Evolutionary conservation across 2,329 filamentous ascomycete genomes (phyloP).

Genomic region (Aspergillus phoenicis): DNA sequence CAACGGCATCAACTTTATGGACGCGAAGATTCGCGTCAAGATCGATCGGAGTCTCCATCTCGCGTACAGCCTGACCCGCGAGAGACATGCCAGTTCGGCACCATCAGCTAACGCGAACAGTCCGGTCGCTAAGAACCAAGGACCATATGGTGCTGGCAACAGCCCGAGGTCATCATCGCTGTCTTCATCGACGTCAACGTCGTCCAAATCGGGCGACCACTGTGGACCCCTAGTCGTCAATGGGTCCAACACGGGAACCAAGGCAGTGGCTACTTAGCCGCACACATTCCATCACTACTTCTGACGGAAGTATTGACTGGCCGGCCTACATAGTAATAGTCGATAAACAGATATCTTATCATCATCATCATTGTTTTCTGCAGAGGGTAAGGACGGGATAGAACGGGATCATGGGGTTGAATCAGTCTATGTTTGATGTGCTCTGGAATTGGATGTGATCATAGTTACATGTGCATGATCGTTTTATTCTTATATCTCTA

Average conservation of each 20-base stretch:
- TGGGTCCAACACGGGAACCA: conserved; percentile 32
- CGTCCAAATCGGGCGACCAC: conserved; percentile 15
- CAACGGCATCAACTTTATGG: conserved; percentile 39
- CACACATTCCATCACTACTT: background rate
- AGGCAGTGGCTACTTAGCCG: conserved; percentile 19
- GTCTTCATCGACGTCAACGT: background rate
- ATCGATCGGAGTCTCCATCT: conserved; percentile 30
- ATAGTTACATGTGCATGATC: too few species aligned
- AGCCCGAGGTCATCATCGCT: background rate
- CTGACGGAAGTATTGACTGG: too few species aligned
- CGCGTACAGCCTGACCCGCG: conserved; percentile 2
- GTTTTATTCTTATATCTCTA: too few species aligned
- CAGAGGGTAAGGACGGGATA: too few species aligned
- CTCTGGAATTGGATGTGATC: too few species aligned
- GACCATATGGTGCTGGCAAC: background rate
- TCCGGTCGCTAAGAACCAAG: background rate
- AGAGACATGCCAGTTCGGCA: background rate
- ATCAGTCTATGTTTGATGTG: too few species aligned
- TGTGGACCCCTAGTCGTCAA: conserved; percentile 39
- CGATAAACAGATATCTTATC: too few species aligned
- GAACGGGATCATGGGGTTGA: too few species aligned
- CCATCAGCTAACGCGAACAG: background rate
- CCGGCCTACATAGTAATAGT: too few species aligned
- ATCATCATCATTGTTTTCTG: too few species aligned
- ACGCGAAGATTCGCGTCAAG: conserved; percentile 36